Conservation (phyloP, 164 flowering plant species). For the Magnolia kwangsiensis region DNA sequence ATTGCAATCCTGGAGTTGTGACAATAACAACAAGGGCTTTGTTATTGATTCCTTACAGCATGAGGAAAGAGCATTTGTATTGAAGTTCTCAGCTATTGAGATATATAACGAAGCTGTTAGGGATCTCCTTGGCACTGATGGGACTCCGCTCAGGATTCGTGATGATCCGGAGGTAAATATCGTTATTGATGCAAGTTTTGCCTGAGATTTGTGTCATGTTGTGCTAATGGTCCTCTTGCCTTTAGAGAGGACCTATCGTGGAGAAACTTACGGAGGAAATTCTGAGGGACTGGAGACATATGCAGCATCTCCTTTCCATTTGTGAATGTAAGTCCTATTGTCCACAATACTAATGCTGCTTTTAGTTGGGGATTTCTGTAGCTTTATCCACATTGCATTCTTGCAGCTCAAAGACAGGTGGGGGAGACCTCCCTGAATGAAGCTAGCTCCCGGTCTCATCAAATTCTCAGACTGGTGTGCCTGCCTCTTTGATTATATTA, state of each 20-base stretch:
- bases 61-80: slow-evolving; percentile 59
- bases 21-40: not conserved
- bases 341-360: not conserved
- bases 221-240: slow-evolving; percentile 7
- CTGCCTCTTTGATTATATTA: not conserved
- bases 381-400: not conserved
- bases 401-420: slow-evolving; percentile 80
- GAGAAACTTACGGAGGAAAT: slow-evolving; percentile 80
- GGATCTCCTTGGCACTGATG: slow-evolving; percentile 73
- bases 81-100: slow-evolving; percentile 94
- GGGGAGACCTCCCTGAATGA: slow-evolving; percentile 92
- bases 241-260: slow-evolving; percentile 84
- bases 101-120: slow-evolving; percentile 90
- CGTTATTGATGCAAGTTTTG: not conserved
- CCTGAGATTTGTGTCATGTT: not conserved
- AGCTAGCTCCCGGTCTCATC: slow-evolving; percentile 96
- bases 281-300: slow-evolving; percentile 56
- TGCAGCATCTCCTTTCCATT: slow-evolving; percentile 62
- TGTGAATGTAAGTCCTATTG: slow-evolving; percentile 63
- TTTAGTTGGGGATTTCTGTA: not conserved
- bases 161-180: slow-evolving; percentile 94
- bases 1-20: not conserved
- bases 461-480: slow-evolving; percentile 82
- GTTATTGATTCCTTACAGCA: slow-evolving; percentile 42
- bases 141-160: slow-evolving; percentile 72